Percentiles rank a stretch among this genome's conserved stretches.
These are phyloP conservation scores for Colletotrichum sp. DNA, from an alignment of 2,329 filamentous ascomycete species.

Conservation along the genomic window DNA sequence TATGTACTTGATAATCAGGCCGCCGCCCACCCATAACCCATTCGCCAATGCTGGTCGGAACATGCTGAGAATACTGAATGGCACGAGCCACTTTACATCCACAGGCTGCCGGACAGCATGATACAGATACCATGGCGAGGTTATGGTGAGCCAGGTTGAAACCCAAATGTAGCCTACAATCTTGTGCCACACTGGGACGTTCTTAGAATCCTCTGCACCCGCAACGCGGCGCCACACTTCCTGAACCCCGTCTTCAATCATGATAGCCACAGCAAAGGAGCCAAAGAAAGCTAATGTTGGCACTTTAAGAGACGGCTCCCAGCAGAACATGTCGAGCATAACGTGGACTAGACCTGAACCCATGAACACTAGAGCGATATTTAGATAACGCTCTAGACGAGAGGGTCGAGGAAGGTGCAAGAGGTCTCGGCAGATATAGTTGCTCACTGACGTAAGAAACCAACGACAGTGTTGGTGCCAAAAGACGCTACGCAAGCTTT, in stretches of 20 bases:
- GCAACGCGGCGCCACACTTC: background rate
- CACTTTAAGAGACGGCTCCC: background rate
- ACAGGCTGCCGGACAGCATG: background rate
- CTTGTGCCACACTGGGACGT: background rate
- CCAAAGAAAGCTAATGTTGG: background rate
- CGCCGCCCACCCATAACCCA: too few relatives aligned
- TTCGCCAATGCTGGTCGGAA: too few relatives aligned
- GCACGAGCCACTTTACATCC: rapidly evolving
- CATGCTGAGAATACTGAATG: background rate
- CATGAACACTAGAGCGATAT: background rate
- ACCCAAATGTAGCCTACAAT: background rate
- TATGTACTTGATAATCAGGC: too few relatives aligned
- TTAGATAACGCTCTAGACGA: background rate
- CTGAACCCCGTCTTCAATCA: background rate
- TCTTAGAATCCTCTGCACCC: background rate
- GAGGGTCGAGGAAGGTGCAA: background rate
- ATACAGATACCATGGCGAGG: background rate
- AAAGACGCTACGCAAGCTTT: background rate
- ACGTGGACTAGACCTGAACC: background rate
- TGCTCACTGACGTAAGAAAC: background rate
- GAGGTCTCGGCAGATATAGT: background rate
- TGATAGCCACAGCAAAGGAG: background rate
- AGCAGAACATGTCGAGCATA: background rate
- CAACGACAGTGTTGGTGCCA: background rate
- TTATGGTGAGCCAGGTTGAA: background rate